Base-by-base conservation (phyloP, 2,329 filamentous ascomycete genomes). In the Sclerotinia nivalis region DNA sequence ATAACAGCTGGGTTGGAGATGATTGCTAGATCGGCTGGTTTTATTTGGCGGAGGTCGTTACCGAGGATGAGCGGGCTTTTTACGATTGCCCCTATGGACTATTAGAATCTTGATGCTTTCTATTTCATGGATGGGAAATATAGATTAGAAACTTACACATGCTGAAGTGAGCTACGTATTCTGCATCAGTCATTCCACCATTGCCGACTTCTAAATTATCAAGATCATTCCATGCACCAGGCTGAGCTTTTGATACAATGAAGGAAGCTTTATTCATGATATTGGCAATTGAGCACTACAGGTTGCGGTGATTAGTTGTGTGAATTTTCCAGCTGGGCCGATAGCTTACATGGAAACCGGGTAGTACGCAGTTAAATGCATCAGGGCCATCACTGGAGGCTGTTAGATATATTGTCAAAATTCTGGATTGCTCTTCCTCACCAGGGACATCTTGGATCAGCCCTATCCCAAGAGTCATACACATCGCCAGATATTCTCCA, bases 1-100 rank as follows among this genome's bases (percentile, higher is more conserved):
- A 83, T 81, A 55, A 83, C 78, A n/a, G 81, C 82, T 12, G 78
- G 75, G 71, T 82, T 83, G 52, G 77, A 79, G 20, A 83, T 75
- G 40, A 82, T 82, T 1, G 78, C 74, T 15, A 83, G 77, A 37
- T 80, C 78, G 22, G 74, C 74, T 22, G 77, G 71, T 18, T 71
- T 66, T 67, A 83, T 79, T 9, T 45, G 64, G 20, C 77, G 74
- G 31, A 79, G 69, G 50, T 78, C 77, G 49, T 76, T 77, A 25
- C 77, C 77, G 71, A 79, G 75, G 34, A 79, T 76, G 8, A 79
- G 68, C 25, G 77, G 77, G 5, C 69, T 71, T 69, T 79, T 79
- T 6, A 69, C 73, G 1, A 71, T 73, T 9, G 76, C 72, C 77
- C 76, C 73, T 76, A 40, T 73, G 47, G 60, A 6, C 25, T 49